Evolutionary conservation across 2,329 filamentous ascomycete genomes (phyloP).

Genomic region (Esteya vermicola): DNA sequence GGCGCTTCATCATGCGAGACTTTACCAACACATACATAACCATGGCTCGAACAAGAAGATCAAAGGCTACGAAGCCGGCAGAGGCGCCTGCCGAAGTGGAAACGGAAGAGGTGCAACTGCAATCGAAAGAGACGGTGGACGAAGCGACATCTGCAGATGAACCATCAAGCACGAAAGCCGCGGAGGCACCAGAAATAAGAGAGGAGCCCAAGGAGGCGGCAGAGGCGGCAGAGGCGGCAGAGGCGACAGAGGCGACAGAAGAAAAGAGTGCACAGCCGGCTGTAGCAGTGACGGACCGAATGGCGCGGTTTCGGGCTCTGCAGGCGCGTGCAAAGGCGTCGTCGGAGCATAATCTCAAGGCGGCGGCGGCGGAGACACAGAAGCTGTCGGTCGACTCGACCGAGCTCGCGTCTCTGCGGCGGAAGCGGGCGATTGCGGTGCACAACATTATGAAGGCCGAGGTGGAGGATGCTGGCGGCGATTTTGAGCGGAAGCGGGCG

Average conservation of each 20-base stretch:
- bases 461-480: conserved; percentile 68
- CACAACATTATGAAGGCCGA: conserved; percentile 92
- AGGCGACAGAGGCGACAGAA: not conserved
- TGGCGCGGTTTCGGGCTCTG: conserved; percentile 75
- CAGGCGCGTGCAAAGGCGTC: conserved; percentile 66
- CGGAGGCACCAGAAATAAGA: not conserved
- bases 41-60: not conserved
- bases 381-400: conserved; percentile 64
- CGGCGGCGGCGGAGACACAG: conserved; percentile 71
- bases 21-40: too few species aligned
- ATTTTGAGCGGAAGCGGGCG: conserved; percentile 93
- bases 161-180: not conserved
- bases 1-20: too few species aligned
- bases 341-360: conserved; percentile 63
- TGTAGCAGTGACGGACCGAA: conserved; percentile 43
- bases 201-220: not conserved
- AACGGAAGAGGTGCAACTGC: not conserved
- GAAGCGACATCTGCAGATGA: too few species aligned
- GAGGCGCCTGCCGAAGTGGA: not conserved
- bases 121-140: not conserved
- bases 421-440: conserved; percentile 73
- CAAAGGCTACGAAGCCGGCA: not conserved
- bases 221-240: not conserved
- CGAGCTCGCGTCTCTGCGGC: conserved; percentile 63
- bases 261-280: not conserved